Evolutionary conservation across 371 early-diverging fungal genomes (phyloP).

Genomic region (Mucor racemosus): DNA sequence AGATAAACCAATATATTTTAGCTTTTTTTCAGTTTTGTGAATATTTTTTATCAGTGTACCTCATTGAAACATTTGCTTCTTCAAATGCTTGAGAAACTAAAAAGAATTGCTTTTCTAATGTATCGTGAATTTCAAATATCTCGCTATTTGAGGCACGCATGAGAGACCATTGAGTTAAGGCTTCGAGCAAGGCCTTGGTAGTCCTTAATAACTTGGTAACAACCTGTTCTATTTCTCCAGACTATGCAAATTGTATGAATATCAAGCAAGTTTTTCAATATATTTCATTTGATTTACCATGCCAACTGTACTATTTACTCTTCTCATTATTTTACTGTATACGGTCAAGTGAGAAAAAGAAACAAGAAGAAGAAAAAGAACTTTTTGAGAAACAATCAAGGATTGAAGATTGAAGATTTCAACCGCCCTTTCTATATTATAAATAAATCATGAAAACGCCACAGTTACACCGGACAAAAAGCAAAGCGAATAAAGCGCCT

Average conservation of each 20-base stretch:
- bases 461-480: background rate
- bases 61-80: slow-evolving; percentile 57
- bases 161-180: slow-evolving; percentile 63
- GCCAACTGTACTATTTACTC: slow-evolving; percentile 22
- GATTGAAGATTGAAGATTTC: background rate
- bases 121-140: slow-evolving; percentile 62
- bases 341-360: background rate
- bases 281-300: slow-evolving; percentile 17
- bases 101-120: slow-evolving; percentile 62
- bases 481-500: background rate
- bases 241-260: slow-evolving; percentile 20
- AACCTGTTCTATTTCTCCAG: slow-evolving; percentile 63
- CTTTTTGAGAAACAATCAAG: slow-evolving; percentile 1
- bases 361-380: background rate
- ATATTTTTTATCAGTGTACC: slow-evolving; percentile 36
- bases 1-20: background rate
- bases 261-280: background rate
- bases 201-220: slow-evolving; percentile 65
- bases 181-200: slow-evolving; percentile 63
- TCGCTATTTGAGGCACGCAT: slow-evolving; percentile 49
- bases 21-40: no score
- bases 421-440: background rate
- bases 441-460: background rate
- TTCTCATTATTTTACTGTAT: slow-evolving; percentile 16
- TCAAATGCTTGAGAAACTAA: slow-evolving; percentile 61